Evolutionary conservation across 2,329 filamentous ascomycete genomes (phyloP), one percentile per base, ranked within the genome.

Genomic region (Penicillium sp.): DNA sequence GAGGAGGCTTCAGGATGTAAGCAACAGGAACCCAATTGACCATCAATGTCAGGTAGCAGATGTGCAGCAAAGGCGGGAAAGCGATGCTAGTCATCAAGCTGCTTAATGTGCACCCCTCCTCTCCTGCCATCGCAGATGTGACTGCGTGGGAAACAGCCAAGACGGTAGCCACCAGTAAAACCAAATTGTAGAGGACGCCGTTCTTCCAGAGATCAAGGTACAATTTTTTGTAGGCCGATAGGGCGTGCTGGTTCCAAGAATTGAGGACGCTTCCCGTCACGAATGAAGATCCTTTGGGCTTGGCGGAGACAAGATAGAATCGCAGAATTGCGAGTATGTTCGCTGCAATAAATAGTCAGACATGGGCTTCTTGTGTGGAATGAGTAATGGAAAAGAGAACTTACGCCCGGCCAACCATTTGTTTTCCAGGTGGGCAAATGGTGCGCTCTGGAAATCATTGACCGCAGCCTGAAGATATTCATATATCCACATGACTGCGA

Each of bases 181-280:
- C n/a, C 1, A 67, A 16, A 37, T 66, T 71, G 46, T 63, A 61
- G 13, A 63, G 51, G 28, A 70, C 53, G 8, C 70, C 66, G 6
- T 65, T 67, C 11, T 62, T 55, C 52, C 61, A 61, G 2, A 66
- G 33, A 49, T 71, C 67, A 10, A 52, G 59, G 40, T 63, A 59
- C 1, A 68, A 13, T 25, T 53, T 65, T 43, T 42, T 54, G 13
- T 52, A 48, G 0, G 45, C 35, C 0, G 66, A 61, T 1, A 58
- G 45, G 0, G 57, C 54, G 25, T 35, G n/a, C 16, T 51, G 61
- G 30, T 71, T 72, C 60, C 65, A 71, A 0, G 69, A 61, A 48
- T 74, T 73, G 1, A 62, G 63, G 3, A 58, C 67, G 60, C 70
- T 73, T 13, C 72, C 72, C 0, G 72, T 74, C 3, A 74, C 69